A percentile compares a stretch with the other conserved stretches of the same genome.
phyloP scores from a whole-genome alignment of 164 flowering plant species.

The Sedum album region DNA sequence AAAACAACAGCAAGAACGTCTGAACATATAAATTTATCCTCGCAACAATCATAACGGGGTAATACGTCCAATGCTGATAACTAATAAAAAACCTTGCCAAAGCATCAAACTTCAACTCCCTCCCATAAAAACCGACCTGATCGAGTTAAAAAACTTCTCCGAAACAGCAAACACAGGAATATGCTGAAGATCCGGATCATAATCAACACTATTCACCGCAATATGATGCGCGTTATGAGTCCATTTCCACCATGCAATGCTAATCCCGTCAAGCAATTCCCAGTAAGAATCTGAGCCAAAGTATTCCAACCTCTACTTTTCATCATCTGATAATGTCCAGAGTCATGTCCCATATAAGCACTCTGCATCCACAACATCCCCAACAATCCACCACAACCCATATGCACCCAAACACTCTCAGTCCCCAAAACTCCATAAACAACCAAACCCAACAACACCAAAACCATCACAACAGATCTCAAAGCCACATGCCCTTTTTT shows the following conservation, averaged over 20 bases:
- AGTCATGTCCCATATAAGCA: slow-evolving; percentile 57
- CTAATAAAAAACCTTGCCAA: slow-evolving; percentile 41
- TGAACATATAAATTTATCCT: slow-evolving; percentile 44
- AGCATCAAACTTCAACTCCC: slow-evolving; percentile 12
- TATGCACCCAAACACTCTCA: slow-evolving; percentile 24
- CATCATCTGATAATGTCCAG: slow-evolving; percentile 55
- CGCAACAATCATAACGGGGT: slow-evolving; percentile 55
- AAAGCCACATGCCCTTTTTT: slow-evolving; percentile 14
- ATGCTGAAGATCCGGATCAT: slow-evolving; percentile 24
- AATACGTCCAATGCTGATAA: slow-evolving; percentile 55
- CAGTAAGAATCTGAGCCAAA: slow-evolving; percentile 21
- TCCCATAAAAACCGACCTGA: slow-evolving; percentile 43
- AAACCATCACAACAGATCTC: slow-evolving; percentile 6
- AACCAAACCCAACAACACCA: slow-evolving; percentile 17
- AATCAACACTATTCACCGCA: slow-evolving; percentile 22
- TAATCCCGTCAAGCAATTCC: slow-evolving; percentile 46
- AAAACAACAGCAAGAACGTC: slow-evolving; percentile 39
- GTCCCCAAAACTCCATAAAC: slow-evolving; percentile 35
- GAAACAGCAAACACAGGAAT: slow-evolving; percentile 58
- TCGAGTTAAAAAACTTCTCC: slow-evolving; percentile 28
- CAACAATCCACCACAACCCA: slow-evolving; percentile 34
- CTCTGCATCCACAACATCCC: slow-evolving; percentile 51
- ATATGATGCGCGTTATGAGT: slow-evolving; percentile 65
- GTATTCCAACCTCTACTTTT: slow-evolving; percentile 22
- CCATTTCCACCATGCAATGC: slow-evolving; percentile 78